Conservation (phyloP, 306 rosid genomes). For the peach (Prunus persica) region DNA sequence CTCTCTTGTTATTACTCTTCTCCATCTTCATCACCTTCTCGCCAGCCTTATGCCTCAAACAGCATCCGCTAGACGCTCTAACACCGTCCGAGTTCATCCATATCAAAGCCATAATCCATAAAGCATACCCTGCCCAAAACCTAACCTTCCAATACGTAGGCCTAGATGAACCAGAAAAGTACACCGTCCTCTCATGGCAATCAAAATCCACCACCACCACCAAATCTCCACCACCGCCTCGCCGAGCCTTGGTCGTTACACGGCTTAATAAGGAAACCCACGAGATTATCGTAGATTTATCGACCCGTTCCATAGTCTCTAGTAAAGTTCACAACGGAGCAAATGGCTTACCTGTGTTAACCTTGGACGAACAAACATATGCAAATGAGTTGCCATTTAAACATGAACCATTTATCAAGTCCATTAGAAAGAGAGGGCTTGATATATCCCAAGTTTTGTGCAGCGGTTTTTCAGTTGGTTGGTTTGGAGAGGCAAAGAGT, state of each 20-base stretch:
- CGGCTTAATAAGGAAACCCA: conserved; percentile 33
- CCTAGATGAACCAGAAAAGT: conserved; percentile 54
- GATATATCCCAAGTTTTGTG: conserved; percentile 32
- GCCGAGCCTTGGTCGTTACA: conserved; percentile 45
- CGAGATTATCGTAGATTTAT: conserved; percentile 13
- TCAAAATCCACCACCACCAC: conserved; percentile 11
- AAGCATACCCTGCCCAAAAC: conserved; percentile 9
- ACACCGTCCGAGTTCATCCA: conserved; percentile 31
- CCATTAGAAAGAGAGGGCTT: conserved; percentile 31
- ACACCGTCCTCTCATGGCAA: conserved; percentile 40
- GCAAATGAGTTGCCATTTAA: conserved; percentile 17
- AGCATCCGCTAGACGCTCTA: conserved; percentile 45
- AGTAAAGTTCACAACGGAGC: neutral
- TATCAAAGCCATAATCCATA: conserved; percentile 28
- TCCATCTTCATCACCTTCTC: conserved; percentile 1
- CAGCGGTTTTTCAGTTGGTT: conserved; percentile 23
- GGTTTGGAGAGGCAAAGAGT: conserved; percentile 32
- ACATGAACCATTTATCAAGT: conserved; percentile 21
- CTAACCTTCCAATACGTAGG: conserved; percentile 51
- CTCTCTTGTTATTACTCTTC: neutral
- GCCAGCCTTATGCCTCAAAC: neutral
- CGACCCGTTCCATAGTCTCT: conserved; percentile 6
- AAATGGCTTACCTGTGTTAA: conserved; percentile 18
- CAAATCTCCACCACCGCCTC: conserved; percentile 25
- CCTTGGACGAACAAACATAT: neutral